A percentile compares a stretch with the other conserved stretches of the same genome.
These are phyloP conservation scores for Astraeus odoratus DNA, from an alignment of 768 basidiomycete genomes.

Conservation along the genomic window DNA sequence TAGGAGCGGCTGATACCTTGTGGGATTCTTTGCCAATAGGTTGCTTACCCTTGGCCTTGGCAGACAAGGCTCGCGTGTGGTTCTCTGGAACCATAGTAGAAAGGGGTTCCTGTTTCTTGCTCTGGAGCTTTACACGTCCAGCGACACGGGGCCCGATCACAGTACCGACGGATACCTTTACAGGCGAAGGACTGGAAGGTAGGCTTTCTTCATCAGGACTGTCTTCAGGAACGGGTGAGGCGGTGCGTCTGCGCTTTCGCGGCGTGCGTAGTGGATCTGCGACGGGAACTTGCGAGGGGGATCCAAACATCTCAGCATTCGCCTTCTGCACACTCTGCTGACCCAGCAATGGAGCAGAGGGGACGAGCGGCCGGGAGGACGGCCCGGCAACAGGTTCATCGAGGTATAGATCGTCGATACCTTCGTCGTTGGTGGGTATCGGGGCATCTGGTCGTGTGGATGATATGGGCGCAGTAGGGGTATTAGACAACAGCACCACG, in stretches of 20 bases:
- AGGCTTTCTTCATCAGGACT: conserved; percentile 5
- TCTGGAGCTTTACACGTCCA: not conserved
- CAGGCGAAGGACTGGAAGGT: conserved; percentile 26
- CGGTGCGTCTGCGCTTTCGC: conserved; percentile 20
- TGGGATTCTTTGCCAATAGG: not conserved
- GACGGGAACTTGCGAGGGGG: conserved; percentile 10
- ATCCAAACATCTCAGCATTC: conserved; percentile 1
- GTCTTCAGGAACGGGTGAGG: conserved; percentile 1
- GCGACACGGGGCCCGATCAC: conserved; percentile 1
- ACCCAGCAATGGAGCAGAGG: conserved; percentile 18
- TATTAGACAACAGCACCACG: conserved; percentile 10
- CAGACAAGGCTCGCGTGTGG: not conserved
- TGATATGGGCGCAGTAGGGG: conserved; percentile 17
- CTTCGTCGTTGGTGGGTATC: conserved; percentile 25
- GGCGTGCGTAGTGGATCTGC: conserved; percentile 26
- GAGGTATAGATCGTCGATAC: conserved; percentile 29
- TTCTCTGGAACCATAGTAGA: conserved; percentile 1
- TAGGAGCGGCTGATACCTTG: conserved; percentile 8
- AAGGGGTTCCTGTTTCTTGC: not conserved
- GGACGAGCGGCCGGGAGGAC: conserved; percentile 11
- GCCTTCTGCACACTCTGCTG: conserved; percentile 14
- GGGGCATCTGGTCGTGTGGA: conserved; percentile 30
- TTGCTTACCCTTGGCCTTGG: conserved; percentile 8
- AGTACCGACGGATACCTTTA: conserved; percentile 18
- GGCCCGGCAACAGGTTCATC: conserved; percentile 26